These are phyloP conservation scores for Platismatia glauca DNA, from an alignment of 495 filamentous ascomycete genomes.

Conservation along the genomic window DNA sequence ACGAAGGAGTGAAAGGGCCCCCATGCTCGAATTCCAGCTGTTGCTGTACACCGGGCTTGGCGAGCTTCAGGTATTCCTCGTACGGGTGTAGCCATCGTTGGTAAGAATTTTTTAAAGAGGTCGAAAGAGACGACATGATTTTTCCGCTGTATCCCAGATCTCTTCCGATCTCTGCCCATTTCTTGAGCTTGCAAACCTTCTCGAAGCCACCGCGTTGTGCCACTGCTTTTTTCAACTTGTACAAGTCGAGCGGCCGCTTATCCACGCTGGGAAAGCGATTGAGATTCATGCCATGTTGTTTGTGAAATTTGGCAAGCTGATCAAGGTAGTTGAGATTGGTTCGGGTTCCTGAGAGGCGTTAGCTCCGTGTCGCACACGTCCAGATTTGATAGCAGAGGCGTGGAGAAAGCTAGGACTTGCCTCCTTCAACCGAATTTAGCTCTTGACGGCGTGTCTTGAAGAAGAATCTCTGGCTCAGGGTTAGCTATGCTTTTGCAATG, in stretches of 20 bases:
- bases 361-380: slow-evolving; percentile 2
- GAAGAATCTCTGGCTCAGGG: slow-evolving; percentile 68
- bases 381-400: background rate
- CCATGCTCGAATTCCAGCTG: slow-evolving; percentile 90
- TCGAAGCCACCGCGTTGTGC: slow-evolving; percentile 91
- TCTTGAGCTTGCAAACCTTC: slow-evolving; percentile 91
- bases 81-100: slow-evolving; percentile 94
- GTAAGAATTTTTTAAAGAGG: slow-evolving; percentile 96
- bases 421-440: slow-evolving; percentile 96
- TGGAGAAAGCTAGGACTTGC: slow-evolving; percentile 46
- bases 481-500: slow-evolving; percentile 18
- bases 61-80: slow-evolving; percentile 85
- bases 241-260: slow-evolving; percentile 93
- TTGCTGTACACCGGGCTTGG: slow-evolving; percentile 94
- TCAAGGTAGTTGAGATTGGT: slow-evolving; percentile 95
- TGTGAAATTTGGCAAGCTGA: slow-evolving; percentile 92
- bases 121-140: slow-evolving; percentile 99
- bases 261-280: slow-evolving; percentile 94
- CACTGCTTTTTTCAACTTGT: slow-evolving; percentile 93
- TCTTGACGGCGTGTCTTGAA: slow-evolving; percentile 96
- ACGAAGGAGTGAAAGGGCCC: slow-evolving; percentile 88
- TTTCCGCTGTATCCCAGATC: slow-evolving; percentile 98
- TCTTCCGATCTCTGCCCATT: slow-evolving; percentile 97
- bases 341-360: slow-evolving; percentile 59
- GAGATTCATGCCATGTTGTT: slow-evolving; percentile 87